Evolutionary conservation across 1,284 basidiomycete species (phyloP).

Genomic region (Lentinula novae-zelandiae): DNA sequence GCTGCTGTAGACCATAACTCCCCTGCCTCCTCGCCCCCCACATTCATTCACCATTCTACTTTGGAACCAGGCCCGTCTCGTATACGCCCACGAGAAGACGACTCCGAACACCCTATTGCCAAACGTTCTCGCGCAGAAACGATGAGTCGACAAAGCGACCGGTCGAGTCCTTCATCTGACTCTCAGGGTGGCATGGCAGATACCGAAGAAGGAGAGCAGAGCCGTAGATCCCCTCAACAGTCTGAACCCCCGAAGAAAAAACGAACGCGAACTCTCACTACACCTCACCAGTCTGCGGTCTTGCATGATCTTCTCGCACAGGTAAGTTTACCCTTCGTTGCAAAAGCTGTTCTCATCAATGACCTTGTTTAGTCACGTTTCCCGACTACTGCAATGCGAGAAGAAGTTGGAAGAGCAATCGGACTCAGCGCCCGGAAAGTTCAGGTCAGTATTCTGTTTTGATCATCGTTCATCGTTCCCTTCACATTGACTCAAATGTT

Average conservation of each 20-base stretch:
- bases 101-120: conserved; percentile 28
- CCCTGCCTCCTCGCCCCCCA: conserved; percentile 26
- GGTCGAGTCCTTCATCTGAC: conserved; percentile 44
- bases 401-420: conserved; percentile 79
- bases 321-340: conserved; percentile 36
- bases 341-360: background rate
- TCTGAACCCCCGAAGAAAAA: conserved; percentile 60
- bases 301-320: conserved; percentile 76
- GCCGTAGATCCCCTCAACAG: conserved; percentile 26
- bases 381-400: conserved; percentile 78
- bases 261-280: conserved; percentile 77
- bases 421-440: conserved; percentile 83
- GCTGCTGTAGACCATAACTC: conserved; percentile 23
- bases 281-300: conserved; percentile 79
- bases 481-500: conserved; percentile 19
- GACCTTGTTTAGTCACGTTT: conserved; percentile 63
- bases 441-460: conserved; percentile 52
- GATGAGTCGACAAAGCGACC: conserved; percentile 20
- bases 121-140: conserved; percentile 26
- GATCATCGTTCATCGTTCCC: conserved; percentile 10
- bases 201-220: conserved; percentile 41
- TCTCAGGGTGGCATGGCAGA: conserved; percentile 55
- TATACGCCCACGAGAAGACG: conserved; percentile 22
- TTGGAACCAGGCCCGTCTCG: conserved; percentile 16
- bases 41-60: conserved; percentile 23